These are phyloP conservation scores for Coniella lustricola DNA, from an alignment of 2,329 filamentous ascomycete species.

Conservation along the genomic window DNA sequence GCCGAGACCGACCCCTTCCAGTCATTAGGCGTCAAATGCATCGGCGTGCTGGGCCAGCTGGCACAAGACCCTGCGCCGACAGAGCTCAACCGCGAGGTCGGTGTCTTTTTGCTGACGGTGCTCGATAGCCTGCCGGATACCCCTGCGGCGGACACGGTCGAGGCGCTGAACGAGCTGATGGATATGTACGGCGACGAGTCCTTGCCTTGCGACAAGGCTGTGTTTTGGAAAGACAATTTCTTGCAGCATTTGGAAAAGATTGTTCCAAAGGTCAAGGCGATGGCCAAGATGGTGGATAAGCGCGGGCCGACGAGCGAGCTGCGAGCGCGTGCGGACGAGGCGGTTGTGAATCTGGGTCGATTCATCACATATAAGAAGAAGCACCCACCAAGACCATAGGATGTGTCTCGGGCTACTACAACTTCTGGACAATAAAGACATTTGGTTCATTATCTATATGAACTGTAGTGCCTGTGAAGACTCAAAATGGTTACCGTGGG, in stretches of 20 bases:
- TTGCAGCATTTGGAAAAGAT: slow-evolving; percentile 50
- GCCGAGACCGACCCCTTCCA: slow-evolving; percentile 62
- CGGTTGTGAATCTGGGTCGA: slow-evolving; percentile 49
- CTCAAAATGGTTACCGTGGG: too few relatives aligned
- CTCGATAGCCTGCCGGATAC: slow-evolving; percentile 45
- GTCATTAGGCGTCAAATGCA: slow-evolving; percentile 56
- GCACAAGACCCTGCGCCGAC: slow-evolving; percentile 48
- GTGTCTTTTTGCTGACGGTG: slow-evolving; percentile 53
- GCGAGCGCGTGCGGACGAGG: slow-evolving; percentile 54
- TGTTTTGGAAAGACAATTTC: slow-evolving; percentile 59
- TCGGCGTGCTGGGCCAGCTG: slow-evolving; percentile 59
- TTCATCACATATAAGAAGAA: slow-evolving; percentile 62
- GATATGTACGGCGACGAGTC: slow-evolving; percentile 60
- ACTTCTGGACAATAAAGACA: too few relatives aligned
- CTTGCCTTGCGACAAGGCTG: slow-evolving; percentile 49
- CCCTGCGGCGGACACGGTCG: slow-evolving; percentile 51
- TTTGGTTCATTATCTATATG: too few relatives aligned
- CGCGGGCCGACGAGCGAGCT: slow-evolving; percentile 45
- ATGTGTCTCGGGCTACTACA: not conserved
- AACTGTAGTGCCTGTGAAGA: too few relatives aligned
- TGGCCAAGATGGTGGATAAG: slow-evolving; percentile 57
- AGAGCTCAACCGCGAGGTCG: slow-evolving; percentile 54
- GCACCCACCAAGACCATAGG: slow-evolving; percentile 31
- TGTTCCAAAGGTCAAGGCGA: slow-evolving; percentile 45
- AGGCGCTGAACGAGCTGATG: slow-evolving; percentile 60